Base-by-base conservation (phyloP, 257 asterid genomes). In the Ajuga chamaepitys region DNA sequence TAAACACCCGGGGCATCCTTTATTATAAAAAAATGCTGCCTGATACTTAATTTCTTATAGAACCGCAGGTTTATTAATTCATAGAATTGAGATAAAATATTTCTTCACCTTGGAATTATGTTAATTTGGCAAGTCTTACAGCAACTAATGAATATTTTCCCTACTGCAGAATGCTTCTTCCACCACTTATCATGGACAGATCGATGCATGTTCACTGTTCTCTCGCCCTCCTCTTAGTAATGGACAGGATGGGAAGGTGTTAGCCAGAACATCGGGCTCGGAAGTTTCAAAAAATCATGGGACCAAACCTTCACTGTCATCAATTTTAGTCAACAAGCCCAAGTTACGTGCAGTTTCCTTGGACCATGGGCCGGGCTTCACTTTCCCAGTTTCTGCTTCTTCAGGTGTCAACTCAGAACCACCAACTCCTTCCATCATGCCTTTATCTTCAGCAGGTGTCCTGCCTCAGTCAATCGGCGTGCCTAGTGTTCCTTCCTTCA, bases 361-460 rank as follows among this genome's bases (percentile, higher is more conserved):
- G 0, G 95, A 85, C 40, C 82, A 79, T 56, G 97, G 88, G 22
- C 67, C 73, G 1, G 79, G 82, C 35, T 92, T 92, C 79, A 78
- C 86, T 58, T 92, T 92, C 66, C 98, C 97, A 5, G 53, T 85
- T 59, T 75, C 91, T 59, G 73, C 88, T 44, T 68, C 86, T 68
- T 72, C 87, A 0, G 85, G 88, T 51, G 77, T 53, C 11, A 70
- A 80, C 52, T 81, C 97, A 25, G 97, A 89, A 77, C 97, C 92
- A 9, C 97, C 97, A 42, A 89, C 97, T 4, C 97, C 98, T 6
- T 89, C 98, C 21, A 64, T 90, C 66, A 66, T 73, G 70, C 95
- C 97, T 64, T 77, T 81, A 9, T 51, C 78, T 32, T 70, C 82
- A 1, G 62, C 66, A 10, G 77, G 69, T 53, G 17, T 55, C 58